Percentiles rank a stretch among this genome's conserved stretches.
Evolutionary conservation across 2,329 filamentous ascomycete genomes (phyloP).

Genomic region (Pseudocercospora fijiensis): DNA sequence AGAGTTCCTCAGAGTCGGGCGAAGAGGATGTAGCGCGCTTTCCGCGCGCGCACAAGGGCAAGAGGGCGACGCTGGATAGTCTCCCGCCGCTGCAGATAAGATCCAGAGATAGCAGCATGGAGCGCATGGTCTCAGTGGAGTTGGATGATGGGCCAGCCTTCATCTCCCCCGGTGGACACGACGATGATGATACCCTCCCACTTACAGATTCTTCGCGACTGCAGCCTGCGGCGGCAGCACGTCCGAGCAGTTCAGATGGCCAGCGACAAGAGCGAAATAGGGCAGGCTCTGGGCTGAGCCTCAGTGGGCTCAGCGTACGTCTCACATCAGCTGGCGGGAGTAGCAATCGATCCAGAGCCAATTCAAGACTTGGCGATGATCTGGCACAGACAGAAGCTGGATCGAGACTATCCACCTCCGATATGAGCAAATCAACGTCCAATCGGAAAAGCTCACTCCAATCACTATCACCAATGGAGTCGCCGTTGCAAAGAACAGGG

Average conservation of each 20-base stretch:
- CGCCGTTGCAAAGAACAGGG: slow-evolving; percentile 51
- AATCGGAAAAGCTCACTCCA: slow-evolving; percentile 38
- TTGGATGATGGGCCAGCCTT: slow-evolving; percentile 57
- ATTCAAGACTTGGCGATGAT: slow-evolving; percentile 60
- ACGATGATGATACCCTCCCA: slow-evolving; percentile 59
- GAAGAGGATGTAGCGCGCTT: slow-evolving; percentile 24
- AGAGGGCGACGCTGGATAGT: slow-evolving; percentile 26
- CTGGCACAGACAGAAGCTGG: slow-evolving; percentile 60
- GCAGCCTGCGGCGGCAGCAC: slow-evolving; percentile 44
- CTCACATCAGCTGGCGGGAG: slow-evolving; percentile 48
- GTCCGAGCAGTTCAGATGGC: slow-evolving; percentile 46
- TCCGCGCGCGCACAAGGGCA: slow-evolving; percentile 13
- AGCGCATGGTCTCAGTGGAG: slow-evolving; percentile 44
- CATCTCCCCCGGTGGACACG: slow-evolving; percentile 46
- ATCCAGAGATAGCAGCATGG: slow-evolving; percentile 22
- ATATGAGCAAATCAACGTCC: slow-evolving; percentile 58
- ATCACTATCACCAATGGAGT: slow-evolving; percentile 50
- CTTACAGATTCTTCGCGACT: slow-evolving; percentile 58
- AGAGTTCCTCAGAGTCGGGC: slow-evolving; percentile 25
- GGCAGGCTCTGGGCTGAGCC: slow-evolving; percentile 18
- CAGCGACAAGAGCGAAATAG: slow-evolving; percentile 48
- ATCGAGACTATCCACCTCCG: slow-evolving; percentile 39
- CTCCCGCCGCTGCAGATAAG: slow-evolving; percentile 35
- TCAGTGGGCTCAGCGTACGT: slow-evolving; percentile 52
- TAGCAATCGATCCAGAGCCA: slow-evolving; percentile 37